A percentile compares a stretch with the other conserved stretches of the same genome.
These are phyloP conservation scores for Aspergillus costaricaensis DNA, from an alignment of 2,329 filamentous ascomycete species.

Conservation along the genomic window DNA sequence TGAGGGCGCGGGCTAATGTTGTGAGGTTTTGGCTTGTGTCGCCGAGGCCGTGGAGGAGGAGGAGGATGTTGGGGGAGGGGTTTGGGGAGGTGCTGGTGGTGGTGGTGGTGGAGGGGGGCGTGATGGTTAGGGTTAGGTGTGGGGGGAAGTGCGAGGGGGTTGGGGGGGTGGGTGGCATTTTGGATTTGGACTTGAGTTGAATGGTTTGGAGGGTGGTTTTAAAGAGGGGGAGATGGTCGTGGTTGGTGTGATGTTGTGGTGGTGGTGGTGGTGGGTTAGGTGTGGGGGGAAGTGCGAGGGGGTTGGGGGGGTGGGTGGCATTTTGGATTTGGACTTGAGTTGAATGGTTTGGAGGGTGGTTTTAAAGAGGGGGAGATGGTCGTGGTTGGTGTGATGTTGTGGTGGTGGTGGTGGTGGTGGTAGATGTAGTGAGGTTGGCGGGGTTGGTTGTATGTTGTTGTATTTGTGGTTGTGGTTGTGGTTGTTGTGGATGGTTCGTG, in stretches of 20 bases:
- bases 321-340: constrained; percentile 14
- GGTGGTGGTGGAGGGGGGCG: constrained; percentile 44
- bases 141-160: constrained; percentile 50
- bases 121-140: constrained; percentile 42
- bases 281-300: constrained; percentile 50
- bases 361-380: too few relatives aligned
- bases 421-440: background rate
- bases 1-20: constrained; percentile 66
- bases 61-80: constrained; percentile 72
- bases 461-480: background rate
- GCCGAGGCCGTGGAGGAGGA: constrained; percentile 83
- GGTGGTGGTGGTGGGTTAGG: constrained; percentile 27
- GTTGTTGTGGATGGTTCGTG: background rate
- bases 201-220: background rate
- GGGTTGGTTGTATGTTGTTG: background rate
- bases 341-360: background rate
- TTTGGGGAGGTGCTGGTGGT: constrained; percentile 24
- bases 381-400: background rate
- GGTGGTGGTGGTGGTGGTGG: constrained; percentile 1
- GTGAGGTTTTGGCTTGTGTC: constrained; percentile 72
- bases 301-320: constrained; percentile 39
- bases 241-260: background rate
- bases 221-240: too few relatives aligned
- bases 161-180: constrained; percentile 40
- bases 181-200: background rate